A percentile compares a stretch with the other conserved stretches of the same genome.
Evolutionary conservation across 2,329 filamentous ascomycete genomes (phyloP).

Genomic region (Dactylellina leptospora): DNA sequence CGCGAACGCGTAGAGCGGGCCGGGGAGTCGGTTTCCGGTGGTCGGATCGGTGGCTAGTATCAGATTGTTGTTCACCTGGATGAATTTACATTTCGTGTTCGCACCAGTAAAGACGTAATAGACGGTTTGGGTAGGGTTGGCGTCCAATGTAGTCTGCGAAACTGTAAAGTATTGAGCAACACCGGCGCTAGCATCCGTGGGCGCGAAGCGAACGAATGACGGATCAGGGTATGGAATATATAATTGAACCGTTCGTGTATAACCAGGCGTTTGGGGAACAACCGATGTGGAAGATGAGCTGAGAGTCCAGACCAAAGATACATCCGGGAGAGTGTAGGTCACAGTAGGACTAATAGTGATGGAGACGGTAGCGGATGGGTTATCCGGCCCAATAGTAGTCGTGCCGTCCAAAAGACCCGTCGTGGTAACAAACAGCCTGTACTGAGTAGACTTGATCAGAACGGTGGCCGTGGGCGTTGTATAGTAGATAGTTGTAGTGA

Average conservation of each 20-base stretch:
- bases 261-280: conserved; percentile 17
- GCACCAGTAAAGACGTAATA: conserved; percentile 7
- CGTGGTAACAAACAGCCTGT: conserved; percentile 1
- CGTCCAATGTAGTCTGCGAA: not conserved
- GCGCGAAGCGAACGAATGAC: conserved; percentile 28
- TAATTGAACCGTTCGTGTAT: conserved; percentile 22
- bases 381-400: conserved; percentile 30
- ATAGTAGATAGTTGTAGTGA: conserved; percentile 18
- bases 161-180: conserved; percentile 28
- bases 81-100: conserved; percentile 27
- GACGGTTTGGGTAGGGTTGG: not conserved
- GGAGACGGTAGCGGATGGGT: conserved; percentile 45
- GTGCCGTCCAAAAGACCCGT: conserved; percentile 19
- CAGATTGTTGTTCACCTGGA: conserved; percentile 21
- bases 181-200: not conserved
- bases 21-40: conserved; percentile 17
- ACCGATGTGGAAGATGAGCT: conserved; percentile 16
- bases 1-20: conserved; percentile 7
- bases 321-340: not conserved
- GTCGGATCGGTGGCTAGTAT: conserved; percentile 39
- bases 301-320: conserved; percentile 19
- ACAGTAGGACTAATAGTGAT: conserved; percentile 20
- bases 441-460: conserved; percentile 12
- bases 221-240: conserved; percentile 26
- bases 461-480: conserved; percentile 29